A percentile compares a stretch with the other conserved stretches of the same genome.
phyloP scores from a whole-genome alignment of 2,329 filamentous ascomycete genomes.

The Aspergillus costaricaensis region DNA sequence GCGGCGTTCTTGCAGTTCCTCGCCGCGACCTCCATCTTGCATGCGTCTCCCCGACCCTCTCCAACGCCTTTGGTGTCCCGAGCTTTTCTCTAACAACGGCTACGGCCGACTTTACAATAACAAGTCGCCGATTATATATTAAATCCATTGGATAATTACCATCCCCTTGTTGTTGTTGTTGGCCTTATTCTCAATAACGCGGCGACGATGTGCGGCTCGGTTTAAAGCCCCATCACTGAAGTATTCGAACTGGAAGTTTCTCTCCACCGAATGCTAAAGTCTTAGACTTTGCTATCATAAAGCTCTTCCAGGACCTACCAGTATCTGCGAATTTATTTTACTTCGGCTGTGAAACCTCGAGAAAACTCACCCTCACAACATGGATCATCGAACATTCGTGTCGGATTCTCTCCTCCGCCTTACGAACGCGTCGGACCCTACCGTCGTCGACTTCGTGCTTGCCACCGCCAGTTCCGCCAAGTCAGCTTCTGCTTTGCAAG shows the following conservation, averaged over 20 bases:
- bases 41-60: too few species aligned
- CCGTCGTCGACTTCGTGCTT: slow-evolving; percentile 59
- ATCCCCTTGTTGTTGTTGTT: background rate
- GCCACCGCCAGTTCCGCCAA: slow-evolving; percentile 55
- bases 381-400: slow-evolving; percentile 46
- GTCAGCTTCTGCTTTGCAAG: slow-evolving; percentile 49
- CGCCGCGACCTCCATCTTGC: background rate
- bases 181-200: background rate
- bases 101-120: background rate
- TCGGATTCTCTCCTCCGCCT: slow-evolving; percentile 56
- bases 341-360: background rate
- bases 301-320: too few species aligned
- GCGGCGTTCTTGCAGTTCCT: background rate
- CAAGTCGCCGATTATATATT: background rate
- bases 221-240: background rate
- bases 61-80: too few species aligned
- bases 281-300: background rate
- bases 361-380: slow-evolving; percentile 13
- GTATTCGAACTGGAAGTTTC: background rate
- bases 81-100: background rate
- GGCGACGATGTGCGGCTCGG: background rate
- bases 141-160: background rate
- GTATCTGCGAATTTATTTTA: background rate
- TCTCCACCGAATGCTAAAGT: background rate
- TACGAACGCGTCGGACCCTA: slow-evolving; percentile 58